Evolutionary conservation across 257 asterid species (phyloP), one percentile per base, ranked within the genome.

Genomic region (Fraxinus excelsior): DNA sequence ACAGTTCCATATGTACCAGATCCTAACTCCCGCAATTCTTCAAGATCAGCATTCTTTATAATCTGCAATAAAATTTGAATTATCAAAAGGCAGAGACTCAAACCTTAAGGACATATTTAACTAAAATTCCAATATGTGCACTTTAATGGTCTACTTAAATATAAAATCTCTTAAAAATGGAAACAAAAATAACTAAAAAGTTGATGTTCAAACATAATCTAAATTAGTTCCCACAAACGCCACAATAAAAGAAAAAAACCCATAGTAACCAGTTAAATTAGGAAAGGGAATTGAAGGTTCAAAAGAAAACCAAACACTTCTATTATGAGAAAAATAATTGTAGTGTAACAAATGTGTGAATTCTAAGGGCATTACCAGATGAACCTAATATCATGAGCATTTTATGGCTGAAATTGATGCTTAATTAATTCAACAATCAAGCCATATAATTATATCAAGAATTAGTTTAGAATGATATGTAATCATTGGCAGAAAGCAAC

Each of bases 1-100:
- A 92, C 97, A 35, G 96, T 90, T 37, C 97, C 97, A 87, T 85
- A 92, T 72, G 93, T 92, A 31, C 97, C 97, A 72, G 96, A 83
- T 76, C 97, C 97, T 74, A 92, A 73, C 87, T 92, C 96, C 21
- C 86, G 82, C 77, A 92, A 53, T 85, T 92, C 97, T 84, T 92
- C 96, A 56, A 92, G 96, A 87, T 92, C 93, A 76, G 85, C 93
- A 84, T 87, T 90, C 83, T 87, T 92, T 70, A 92, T 89, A 76
- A 87, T 92, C 97, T 92, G 81, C 69, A 69, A 53, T 10, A 51
- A 78, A 72, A 78, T 77, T 68, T 28, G 53, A 46, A 29, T 23
- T 56, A 65, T 69, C 38, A 66, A 42, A 32, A 46, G 29, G 72
- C 44, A 73, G 60, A 60, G 34, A 76, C 38, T 25, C 51, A 42